Evolutionary conservation across 305 asterid species (phyloP).

Genomic region (Fraxinus angustifolia): DNA sequence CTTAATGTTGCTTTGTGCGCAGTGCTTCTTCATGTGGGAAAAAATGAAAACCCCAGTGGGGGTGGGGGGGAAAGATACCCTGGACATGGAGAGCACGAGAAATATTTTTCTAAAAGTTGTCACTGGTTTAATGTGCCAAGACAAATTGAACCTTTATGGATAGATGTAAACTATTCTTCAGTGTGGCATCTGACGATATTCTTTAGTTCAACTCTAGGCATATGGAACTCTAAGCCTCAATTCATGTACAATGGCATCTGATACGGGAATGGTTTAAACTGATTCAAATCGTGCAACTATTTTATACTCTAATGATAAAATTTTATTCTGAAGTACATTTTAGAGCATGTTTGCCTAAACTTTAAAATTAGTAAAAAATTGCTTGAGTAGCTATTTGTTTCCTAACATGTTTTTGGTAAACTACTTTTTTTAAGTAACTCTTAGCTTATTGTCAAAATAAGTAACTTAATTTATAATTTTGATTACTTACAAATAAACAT

Average conservation of each 20-base stretch:
- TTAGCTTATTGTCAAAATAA: background rate
- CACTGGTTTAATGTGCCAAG: background rate
- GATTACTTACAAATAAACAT: background rate
- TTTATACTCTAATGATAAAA: background rate
- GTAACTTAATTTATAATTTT: background rate
- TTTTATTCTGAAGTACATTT: background rate
- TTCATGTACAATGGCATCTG: background rate
- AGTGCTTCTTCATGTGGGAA: background rate
- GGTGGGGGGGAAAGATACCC: background rate
- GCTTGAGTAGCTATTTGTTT: background rate
- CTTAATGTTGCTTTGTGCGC: background rate
- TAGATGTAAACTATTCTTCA: background rate
- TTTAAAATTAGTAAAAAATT: background rate
- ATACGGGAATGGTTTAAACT: background rate
- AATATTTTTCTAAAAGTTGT: background rate
- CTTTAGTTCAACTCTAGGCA: background rate
- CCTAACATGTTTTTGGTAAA: background rate
- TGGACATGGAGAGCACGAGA: background rate
- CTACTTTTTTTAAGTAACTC: background rate
- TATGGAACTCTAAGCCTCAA: background rate
- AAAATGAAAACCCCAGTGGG: background rate
- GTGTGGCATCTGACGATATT: background rate
- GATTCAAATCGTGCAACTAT: constrained; percentile 3
- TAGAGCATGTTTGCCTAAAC: background rate
- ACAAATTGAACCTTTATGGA: background rate